Percentiles rank a stretch among this genome's conserved stretches.
Evolutionary conservation across 2,329 filamentous ascomycete genomes (phyloP).

Genomic region (Pseudocercospora fuligena): DNA sequence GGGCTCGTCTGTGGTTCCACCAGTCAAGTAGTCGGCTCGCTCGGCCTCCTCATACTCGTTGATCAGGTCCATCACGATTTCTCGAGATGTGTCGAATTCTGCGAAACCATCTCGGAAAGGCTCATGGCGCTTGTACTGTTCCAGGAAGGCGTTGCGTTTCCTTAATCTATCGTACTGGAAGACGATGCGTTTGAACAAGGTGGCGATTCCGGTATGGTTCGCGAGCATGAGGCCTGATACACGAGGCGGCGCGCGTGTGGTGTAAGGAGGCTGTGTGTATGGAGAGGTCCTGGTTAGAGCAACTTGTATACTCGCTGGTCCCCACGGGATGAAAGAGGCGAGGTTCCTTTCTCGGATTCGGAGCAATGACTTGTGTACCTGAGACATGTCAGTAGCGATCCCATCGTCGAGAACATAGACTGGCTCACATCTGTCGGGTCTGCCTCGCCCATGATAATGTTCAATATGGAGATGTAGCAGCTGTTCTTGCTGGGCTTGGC

Average conservation of each 20-base stretch:
- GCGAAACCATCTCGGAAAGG: constrained; percentile 89
- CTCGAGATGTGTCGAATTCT: constrained; percentile 93
- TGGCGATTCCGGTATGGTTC: constrained; percentile 96
- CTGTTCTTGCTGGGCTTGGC: constrained; percentile 94
- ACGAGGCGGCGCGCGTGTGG: constrained; percentile 82
- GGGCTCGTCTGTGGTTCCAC: constrained; percentile 32
- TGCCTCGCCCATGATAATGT: constrained; percentile 98
- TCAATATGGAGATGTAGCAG: constrained; percentile 98
- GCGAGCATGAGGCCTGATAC: constrained; percentile 97
- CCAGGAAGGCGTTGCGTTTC: constrained; percentile 95
- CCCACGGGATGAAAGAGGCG: constrained; percentile 98
- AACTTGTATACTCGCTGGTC: constrained; percentile 95
- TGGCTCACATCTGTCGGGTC: constrained; percentile 82
- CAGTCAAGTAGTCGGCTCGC: constrained; percentile 84
- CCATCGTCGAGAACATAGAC: not conserved
- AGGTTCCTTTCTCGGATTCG: constrained; percentile 92
- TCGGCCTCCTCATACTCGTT: constrained; percentile 96
- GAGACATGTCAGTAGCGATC: constrained; percentile 11
- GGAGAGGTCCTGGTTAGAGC: constrained; percentile 95
- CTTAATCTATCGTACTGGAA: constrained; percentile 91
- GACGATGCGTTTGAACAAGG: constrained; percentile 93
- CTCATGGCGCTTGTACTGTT: constrained; percentile 93
- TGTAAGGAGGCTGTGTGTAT: constrained; percentile 92
- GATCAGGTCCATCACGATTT: constrained; percentile 89
- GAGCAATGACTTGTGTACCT: constrained; percentile 93